These are phyloP conservation scores for Xylaria flabelliformis DNA, from an alignment of 495 filamentous ascomycete species.

Conservation along the genomic window DNA sequence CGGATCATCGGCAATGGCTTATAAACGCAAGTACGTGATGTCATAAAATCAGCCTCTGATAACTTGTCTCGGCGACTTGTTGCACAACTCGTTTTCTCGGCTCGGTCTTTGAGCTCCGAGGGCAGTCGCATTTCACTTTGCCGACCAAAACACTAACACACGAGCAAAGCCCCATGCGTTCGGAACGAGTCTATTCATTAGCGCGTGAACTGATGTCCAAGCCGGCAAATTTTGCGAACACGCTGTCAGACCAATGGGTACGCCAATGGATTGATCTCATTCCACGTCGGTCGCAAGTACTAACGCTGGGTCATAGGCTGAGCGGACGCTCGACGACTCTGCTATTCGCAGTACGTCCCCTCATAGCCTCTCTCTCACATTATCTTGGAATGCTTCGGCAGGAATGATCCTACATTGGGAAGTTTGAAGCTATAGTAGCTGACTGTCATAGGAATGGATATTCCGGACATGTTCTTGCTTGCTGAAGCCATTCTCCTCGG, in stretches of 20 bases:
- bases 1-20: constrained; percentile 66
- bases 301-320: constrained; percentile 23
- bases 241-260: constrained; percentile 85
- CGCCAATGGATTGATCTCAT: constrained; percentile 63
- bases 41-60: neutral
- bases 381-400: neutral
- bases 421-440: constrained; percentile 12
- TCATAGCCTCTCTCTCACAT: neutral
- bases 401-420: neutral
- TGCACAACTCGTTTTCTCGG: neutral
- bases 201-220: constrained; percentile 72
- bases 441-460: constrained; percentile 26
- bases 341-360: constrained; percentile 62
- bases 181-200: constrained; percentile 81
- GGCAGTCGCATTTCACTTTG: neutral
- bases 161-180: constrained; percentile 68
- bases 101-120: neutral
- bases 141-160: neutral
- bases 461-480: constrained; percentile 64
- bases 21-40: constrained; percentile 71
- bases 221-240: constrained; percentile 73
- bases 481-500: constrained; percentile 72
- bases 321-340: constrained; percentile 60
- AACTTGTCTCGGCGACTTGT: neutral
- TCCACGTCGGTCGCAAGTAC: constrained; percentile 30